Evolutionary conservation across 2,329 filamentous ascomycete species (phyloP), one percentile per base, ranked within the genome.

Genomic region (Lasiodiplodia sp.): DNA sequence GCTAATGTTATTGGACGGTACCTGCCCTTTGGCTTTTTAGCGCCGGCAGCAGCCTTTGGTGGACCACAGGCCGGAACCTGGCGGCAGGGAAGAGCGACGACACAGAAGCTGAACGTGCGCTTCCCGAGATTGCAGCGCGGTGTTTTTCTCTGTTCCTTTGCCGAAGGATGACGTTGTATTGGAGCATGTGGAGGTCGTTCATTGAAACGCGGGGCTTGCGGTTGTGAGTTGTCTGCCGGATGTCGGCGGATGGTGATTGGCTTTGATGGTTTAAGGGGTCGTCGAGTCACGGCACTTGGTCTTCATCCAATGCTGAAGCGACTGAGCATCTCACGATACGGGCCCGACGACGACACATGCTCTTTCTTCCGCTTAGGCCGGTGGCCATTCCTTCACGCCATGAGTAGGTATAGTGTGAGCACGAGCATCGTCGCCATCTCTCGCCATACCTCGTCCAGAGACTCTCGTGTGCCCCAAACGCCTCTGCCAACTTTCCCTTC

Each of bases 31-130:
- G 44, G 10, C 21, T 21, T 8, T 21, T 47, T 47, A 47, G 44
- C 44, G 44, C 44, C 44, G 44, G 44, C 44, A 47, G 44, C 44
- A 47, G 44, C 44, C 44, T 47, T 47, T 47, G 44, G 44, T 47
- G 18, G 44, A 47, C 44, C 44, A 47, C 44, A 0, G n/a, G 18
- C 44, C 44, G 44, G 44, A 47, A 47, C 7, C 44, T 21, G 44
- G 7, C 44, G 44, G 44, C 44, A 47, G 44, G 44, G 44, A 40
- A 47, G 3, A 21, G 44, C 18, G 44, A 21, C 18, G 40, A 44
- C 44, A n/a, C 18, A 47, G 44, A 47, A 21, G 38, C 38, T 40
- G 38, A 40, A 16, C 38, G 38, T 40, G 38, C 38, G 11, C 38
- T 40, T 21, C 44, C 44, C 44, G 44, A 47, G 44, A 21, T 47